Base-by-base conservation (phyloP, 2,329 filamentous ascomycete genomes). In the Paradendryphiella salina region DNA sequence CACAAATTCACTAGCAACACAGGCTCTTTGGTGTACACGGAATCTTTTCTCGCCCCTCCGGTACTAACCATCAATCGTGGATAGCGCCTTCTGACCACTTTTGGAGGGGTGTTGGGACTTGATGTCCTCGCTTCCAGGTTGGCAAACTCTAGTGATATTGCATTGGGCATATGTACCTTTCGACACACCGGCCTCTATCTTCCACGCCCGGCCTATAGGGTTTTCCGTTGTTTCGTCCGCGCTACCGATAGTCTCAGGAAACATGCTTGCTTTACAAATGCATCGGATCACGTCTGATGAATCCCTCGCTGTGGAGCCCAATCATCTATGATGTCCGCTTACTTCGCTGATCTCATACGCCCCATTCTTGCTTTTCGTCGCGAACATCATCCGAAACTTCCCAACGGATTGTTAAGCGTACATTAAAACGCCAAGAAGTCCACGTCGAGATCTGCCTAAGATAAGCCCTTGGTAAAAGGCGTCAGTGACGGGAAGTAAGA, bases 311-410 rank as follows among this genome's bases (percentile, higher is more conserved):
- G 18, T 39, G 36, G 39, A 29, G 17, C 41, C 36, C 37, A 14
- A 15, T 41, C 45, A 36, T 33, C 13, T n/a, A 18, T 39, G 41
- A 51, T 41, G 36, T 47, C 43, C 48, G 48, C 43, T 51, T 32
- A 47, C 48, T 40, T 37, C 48, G 48, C 26, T 51, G 33, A 20
- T 26, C 29, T 32, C 37, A 31, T 17, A 23, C 18, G 20, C 14
- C 26, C 28, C 11, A 37, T 15, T 29, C 8, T 23, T 28, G 20
- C 34, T 31, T 17, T 37, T 41, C 9, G n/a, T 26, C 20, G 15
- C 39, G 20, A 38, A 18, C 35, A 38, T 20, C 14, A 17, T 45
- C 28, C 23, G 28, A 34, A 33, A 36, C 31, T 14, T n/a, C 14
- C 28, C 28, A 18, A 29, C 40, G 40, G 45, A 43, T 50, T 20